These are phyloP conservation scores for Vachellia pachyceras DNA, from an alignment of 306 rosid species.

Conservation along the genomic window DNA sequence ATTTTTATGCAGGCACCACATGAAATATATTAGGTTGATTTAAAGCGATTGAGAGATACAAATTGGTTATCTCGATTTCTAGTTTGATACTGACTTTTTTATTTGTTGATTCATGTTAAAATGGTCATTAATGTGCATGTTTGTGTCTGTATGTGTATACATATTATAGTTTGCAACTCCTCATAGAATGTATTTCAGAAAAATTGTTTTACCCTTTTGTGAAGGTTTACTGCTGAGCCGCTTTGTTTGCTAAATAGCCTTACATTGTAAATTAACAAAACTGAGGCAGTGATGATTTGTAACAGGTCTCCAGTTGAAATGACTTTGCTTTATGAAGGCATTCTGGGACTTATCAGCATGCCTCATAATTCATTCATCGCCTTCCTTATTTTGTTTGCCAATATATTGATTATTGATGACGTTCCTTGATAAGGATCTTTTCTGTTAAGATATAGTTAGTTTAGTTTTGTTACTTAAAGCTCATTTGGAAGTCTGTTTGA, in stretches of 20 bases:
- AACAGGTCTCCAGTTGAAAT: constrained; percentile 21
- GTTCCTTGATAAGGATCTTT: constrained; percentile 22
- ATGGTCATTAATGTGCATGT: not conserved
- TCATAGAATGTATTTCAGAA: not conserved
- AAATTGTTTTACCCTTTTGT: not conserved
- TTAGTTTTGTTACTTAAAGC: not conserved
- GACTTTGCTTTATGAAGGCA: constrained; percentile 27
- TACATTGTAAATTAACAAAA: constrained; percentile 3
- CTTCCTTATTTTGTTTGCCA: not conserved
- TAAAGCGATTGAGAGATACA: constrained; percentile 16
- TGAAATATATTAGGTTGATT: constrained; percentile 14
- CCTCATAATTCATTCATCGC: constrained; percentile 22
- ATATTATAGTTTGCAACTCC: constrained; percentile 4
- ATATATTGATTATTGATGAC: constrained; percentile 15
- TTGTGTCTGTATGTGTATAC: not conserved
- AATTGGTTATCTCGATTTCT: constrained; percentile 2
- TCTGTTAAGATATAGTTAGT: not conserved
- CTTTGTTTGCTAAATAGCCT: constrained; percentile 1
- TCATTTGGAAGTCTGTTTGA: no score
- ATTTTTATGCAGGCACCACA: not conserved
- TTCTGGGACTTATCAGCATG: no score
- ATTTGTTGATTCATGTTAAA: constrained; percentile 19
- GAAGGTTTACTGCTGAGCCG: constrained; percentile 23
- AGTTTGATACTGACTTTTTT: not conserved
- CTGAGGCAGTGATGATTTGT: constrained; percentile 20